These are phyloP conservation scores for Neostapfia colusana DNA, from an alignment of 176 grass and related monocot species.

Conservation along the genomic window DNA sequence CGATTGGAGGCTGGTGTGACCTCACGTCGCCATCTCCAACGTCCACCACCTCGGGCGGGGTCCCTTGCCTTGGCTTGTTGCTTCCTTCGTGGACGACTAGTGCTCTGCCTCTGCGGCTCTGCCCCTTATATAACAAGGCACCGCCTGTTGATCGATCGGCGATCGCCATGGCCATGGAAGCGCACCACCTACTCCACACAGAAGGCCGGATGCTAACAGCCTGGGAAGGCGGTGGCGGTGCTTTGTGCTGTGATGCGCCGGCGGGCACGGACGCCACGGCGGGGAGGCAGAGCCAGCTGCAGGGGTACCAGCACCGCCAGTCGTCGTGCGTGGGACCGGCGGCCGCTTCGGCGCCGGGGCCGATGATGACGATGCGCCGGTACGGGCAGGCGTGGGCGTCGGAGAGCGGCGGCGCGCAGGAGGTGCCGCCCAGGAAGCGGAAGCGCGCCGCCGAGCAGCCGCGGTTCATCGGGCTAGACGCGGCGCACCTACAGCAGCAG, in stretches of 20 bases:
- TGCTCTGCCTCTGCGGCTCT: neutral
- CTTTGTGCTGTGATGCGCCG: neutral
- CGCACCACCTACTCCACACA: constrained; percentile 38
- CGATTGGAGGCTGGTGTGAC: neutral
- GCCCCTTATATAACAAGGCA: neutral
- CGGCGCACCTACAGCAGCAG: constrained; percentile 48
- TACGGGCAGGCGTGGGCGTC: constrained; percentile 17
- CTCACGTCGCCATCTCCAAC: constrained; percentile 26
- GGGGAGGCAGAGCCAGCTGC: neutral
- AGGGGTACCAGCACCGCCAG: neutral
- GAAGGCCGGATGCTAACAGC: neutral
- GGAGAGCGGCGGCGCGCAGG: constrained; percentile 32
- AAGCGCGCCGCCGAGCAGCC: constrained; percentile 16
- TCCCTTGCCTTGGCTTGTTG: neutral
- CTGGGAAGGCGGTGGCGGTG: neutral
- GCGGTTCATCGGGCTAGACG: neutral
- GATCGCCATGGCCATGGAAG: constrained; percentile 66
- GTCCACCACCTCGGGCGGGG: neutral
- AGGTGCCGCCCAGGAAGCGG: constrained; percentile 31
- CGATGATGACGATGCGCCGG: neutral
- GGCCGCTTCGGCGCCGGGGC: neutral
- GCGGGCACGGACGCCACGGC: neutral
- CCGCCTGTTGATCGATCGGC: neutral
- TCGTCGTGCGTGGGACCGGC: neutral
- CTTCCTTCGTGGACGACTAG: neutral